Conservation (phyloP, 1,284 basidiomycete species). For the Flammula alnicola region DNA sequence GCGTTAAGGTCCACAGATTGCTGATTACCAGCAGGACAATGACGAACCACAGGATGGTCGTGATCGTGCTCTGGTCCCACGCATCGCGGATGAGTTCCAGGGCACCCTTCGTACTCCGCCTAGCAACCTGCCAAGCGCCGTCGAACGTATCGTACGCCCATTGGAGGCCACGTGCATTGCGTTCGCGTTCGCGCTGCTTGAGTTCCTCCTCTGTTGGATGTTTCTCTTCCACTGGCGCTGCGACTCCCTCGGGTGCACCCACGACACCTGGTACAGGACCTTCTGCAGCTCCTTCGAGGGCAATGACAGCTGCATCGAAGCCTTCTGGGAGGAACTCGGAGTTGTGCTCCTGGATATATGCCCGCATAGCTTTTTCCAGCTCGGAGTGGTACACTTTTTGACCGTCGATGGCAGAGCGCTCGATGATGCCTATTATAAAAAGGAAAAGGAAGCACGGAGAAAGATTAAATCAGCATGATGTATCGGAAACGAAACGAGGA, state of each 20-base stretch:
- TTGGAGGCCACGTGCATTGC: conserved; percentile 74
- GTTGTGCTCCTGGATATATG: conserved; percentile 87
- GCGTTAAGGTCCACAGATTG: conserved; percentile 75
- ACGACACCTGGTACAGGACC: conserved; percentile 7
- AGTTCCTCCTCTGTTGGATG: conserved; percentile 22
- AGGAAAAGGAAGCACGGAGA: neutral
- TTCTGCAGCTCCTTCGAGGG: conserved; percentile 15
- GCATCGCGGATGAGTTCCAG: conserved; percentile 76
- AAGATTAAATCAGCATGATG: conserved; percentile 5
- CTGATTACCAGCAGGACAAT: conserved; percentile 75
- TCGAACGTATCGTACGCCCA: conserved; percentile 87
- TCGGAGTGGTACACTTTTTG: conserved; percentile 90
- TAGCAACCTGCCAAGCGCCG: conserved; percentile 71
- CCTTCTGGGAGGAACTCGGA: conserved; percentile 90
- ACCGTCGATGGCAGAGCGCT: conserved; percentile 91
- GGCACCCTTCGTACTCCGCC: conserved; percentile 67
- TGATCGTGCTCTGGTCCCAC: conserved; percentile 72
- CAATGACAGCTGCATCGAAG: conserved; percentile 17
- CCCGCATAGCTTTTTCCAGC: conserved; percentile 84
- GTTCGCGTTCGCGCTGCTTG: conserved; percentile 66
- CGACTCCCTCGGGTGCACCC: conserved; percentile 1
- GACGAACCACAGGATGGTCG: conserved; percentile 72
- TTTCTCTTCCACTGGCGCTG: conserved; percentile 13
- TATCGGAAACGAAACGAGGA: neutral
- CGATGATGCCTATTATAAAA: conserved; percentile 79